Evolutionary conservation across 108 stramenopile genomes (phyloP).

Genomic region (Skeletonema grethae): DNA sequence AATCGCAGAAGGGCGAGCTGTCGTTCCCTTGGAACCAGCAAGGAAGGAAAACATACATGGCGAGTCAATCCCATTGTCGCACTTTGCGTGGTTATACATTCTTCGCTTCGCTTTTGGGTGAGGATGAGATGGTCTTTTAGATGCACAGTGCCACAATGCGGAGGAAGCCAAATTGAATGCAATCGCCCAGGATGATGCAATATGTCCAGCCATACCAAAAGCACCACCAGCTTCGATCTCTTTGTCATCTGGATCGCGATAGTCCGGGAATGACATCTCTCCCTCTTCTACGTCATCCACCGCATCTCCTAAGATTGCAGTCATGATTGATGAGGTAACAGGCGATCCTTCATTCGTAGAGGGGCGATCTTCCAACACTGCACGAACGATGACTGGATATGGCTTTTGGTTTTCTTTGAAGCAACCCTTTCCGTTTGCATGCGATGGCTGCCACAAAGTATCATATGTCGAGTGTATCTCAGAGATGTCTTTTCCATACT

Average conservation of each 20-base stretch:
- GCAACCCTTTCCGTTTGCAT: conserved; percentile 22
- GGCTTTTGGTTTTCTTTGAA: conserved; percentile 37
- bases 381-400: conserved; percentile 38
- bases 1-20: conserved; percentile 31
- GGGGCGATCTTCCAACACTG: conserved; percentile 26
- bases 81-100: conserved; percentile 12
- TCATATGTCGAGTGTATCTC: conserved; percentile 27
- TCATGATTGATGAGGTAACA: conserved; percentile 12
- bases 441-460: conserved; percentile 14
- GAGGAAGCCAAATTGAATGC: conserved; percentile 39
- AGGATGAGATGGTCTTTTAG: conserved; percentile 1
- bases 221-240: conserved; percentile 21
- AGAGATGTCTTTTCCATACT: conserved; percentile 20
- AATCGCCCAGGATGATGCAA: conserved; percentile 44
- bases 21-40: conserved; percentile 48
- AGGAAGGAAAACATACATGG: conserved; percentile 52
- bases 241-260: neutral
- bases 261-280: conserved; percentile 24
- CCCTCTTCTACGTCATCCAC: conserved; percentile 50
- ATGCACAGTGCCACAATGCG: conserved; percentile 36
- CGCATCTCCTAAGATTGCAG: conserved; percentile 36
- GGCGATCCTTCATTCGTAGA: neutral
- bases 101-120: neutral
- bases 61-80: conserved; percentile 40
- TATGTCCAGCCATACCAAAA: conserved; percentile 57